Conservation (phyloP, 805 yeast species). For the Saturnispora zaruensis region DNA sequence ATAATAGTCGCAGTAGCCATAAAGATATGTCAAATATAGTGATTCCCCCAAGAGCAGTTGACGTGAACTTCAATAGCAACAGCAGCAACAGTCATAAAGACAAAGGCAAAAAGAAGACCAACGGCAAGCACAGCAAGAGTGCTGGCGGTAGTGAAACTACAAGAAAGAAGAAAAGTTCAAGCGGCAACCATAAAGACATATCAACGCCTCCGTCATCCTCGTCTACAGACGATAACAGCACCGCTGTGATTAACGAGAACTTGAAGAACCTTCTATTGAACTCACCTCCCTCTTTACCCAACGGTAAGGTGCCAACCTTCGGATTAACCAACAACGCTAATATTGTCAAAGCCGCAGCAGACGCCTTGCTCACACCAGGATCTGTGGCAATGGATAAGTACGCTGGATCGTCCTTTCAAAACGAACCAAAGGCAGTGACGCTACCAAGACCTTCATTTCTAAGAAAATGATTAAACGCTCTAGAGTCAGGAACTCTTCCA, state of each 20-base stretch:
- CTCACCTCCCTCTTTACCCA: constrained; percentile 10
- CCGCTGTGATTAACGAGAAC: background rate
- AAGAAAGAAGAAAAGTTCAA: background rate
- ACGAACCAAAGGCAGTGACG: constrained; percentile 47
- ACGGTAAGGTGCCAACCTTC: constrained; percentile 14
- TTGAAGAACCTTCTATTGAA: background rate
- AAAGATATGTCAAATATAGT: constrained; percentile 13
- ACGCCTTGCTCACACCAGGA: constrained; percentile 11
- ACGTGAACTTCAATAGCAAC: constrained; percentile 13
- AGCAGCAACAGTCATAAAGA: background rate
- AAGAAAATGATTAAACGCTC: background rate
- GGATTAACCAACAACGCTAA: constrained; percentile 4
- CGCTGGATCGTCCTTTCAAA: constrained; percentile 51
- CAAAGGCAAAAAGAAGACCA: background rate
- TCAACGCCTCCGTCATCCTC: background rate
- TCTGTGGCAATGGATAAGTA: constrained; percentile 26
- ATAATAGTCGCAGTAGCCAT: constrained; percentile 30
- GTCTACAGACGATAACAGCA: background rate
- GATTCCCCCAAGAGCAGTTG: constrained; percentile 28
- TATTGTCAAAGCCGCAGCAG: constrained; percentile 8
- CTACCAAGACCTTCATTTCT: constrained; percentile 48
- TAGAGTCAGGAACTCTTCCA: background rate
- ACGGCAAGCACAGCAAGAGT: constrained; percentile 6
- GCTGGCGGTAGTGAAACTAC: constrained; percentile 12
- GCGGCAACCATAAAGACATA: background rate